Evolutionary conservation across 768 basidiomycete species (phyloP).

Genomic region (Gymnopilus dilepis): DNA sequence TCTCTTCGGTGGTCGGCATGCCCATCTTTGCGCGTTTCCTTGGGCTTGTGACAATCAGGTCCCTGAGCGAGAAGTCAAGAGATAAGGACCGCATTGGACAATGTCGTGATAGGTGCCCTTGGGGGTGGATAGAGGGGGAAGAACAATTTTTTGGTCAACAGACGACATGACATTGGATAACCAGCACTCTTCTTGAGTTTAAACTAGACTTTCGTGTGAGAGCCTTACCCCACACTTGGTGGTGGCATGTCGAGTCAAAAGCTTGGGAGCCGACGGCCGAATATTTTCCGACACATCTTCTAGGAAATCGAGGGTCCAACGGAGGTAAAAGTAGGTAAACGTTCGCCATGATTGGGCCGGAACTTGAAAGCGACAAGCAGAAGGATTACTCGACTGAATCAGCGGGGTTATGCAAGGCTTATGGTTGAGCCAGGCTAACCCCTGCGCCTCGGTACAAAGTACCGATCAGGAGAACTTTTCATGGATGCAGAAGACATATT

Average conservation of each 20-base stretch:
- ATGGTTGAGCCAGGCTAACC: not conserved
- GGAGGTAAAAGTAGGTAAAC: not conserved
- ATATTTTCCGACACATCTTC: not conserved
- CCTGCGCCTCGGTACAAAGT: not conserved
- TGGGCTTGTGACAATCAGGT: slow-evolving; percentile 2
- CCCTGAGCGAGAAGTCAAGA: not conserved
- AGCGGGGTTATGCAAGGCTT: not conserved
- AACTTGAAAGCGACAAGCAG: not conserved
- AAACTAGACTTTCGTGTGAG: not conserved
- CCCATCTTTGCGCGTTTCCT: not conserved
- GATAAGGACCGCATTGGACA: not conserved
- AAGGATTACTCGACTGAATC: not conserved
- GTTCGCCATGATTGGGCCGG: slow-evolving; percentile 10
- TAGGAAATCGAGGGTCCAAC: not conserved
- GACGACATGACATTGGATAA: not conserved
- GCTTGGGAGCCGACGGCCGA: slow-evolving; percentile 4
- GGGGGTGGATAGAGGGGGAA: not conserved
- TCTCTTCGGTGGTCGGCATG: slow-evolving; percentile 1
- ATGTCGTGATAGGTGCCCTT: not conserved
- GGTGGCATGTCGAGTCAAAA: not conserved
- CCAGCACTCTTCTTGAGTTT: not conserved
- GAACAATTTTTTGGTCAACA: slow-evolving; percentile 4
- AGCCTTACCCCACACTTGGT: not conserved
- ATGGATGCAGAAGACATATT: not conserved
- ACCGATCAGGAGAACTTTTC: not conserved